phyloP scores from a whole-genome alignment of 169 alveolate species.

The Theileria annulata region DNA sequence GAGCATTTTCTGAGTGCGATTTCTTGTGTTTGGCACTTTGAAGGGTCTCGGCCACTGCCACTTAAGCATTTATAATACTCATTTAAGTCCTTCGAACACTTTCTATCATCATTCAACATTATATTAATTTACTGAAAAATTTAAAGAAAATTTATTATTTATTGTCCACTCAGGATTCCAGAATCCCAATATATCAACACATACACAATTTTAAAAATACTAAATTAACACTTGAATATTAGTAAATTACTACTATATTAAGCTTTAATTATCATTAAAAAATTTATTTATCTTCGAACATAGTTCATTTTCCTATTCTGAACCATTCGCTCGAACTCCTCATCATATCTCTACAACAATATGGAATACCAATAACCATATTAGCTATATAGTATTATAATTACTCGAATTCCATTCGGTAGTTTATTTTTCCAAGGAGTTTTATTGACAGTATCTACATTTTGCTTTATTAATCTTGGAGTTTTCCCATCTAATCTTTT shows the following conservation, averaged over 20 bases:
- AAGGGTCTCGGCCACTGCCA: slow-evolving; percentile 49
- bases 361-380: not conserved
- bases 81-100: slow-evolving; percentile 42
- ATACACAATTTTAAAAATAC: not conserved
- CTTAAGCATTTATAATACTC: slow-evolving; percentile 59
- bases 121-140: not conserved
- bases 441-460: slow-evolving; percentile 20
- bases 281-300: not conserved
- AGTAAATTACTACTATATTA: no score
- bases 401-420: slow-evolving; percentile 75
- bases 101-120: slow-evolving; percentile 27
- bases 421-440: slow-evolving; percentile 74
- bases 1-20: slow-evolving; percentile 54
- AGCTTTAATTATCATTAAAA: no score
- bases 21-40: slow-evolving; percentile 48
- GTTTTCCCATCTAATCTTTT: slow-evolving; percentile 61
- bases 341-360: slow-evolving; percentile 66
- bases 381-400: not conserved
- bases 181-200: slow-evolving; percentile 3
- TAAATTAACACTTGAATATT: not conserved
- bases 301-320: not conserved
- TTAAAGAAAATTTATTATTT: no score
- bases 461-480: slow-evolving; percentile 16
- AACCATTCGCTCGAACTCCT: slow-evolving; percentile 56
- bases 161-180: not conserved